phyloP scores from a whole-genome alignment of 2,329 filamentous ascomycete genomes.

The Ambrosiella xylebori region DNA sequence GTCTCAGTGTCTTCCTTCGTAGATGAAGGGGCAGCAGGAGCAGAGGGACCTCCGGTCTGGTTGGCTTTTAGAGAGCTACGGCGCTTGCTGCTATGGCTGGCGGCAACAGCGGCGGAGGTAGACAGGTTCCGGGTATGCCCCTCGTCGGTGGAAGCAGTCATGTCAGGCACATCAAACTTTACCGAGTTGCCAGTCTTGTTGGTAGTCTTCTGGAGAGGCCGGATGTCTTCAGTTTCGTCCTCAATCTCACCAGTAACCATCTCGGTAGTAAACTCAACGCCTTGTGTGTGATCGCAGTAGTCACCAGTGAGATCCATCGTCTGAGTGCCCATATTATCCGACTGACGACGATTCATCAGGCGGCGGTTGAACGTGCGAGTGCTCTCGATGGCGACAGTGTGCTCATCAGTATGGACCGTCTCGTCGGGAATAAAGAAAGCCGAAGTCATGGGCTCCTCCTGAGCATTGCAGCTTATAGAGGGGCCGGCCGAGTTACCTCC shows the following conservation, averaged over 20 bases:
- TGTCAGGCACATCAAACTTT: conserved; percentile 24
- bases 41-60: neutral
- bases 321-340: conserved; percentile 61
- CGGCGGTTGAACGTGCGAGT: conserved; percentile 22
- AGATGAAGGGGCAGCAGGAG: neutral
- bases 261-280: conserved; percentile 18
- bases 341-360: conserved; percentile 21
- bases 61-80: conserved; percentile 17
- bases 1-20: conserved; percentile 14
- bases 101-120: conserved; percentile 13
- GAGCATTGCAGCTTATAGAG: conserved; percentile 15
- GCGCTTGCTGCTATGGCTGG: conserved; percentile 28
- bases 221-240: conserved; percentile 9
- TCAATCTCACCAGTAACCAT: conserved; percentile 13
- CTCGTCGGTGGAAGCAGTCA: conserved; percentile 17
- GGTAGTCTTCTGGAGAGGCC: conserved; percentile 2
- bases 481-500: conserved; percentile 17
- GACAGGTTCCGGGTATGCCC: conserved; percentile 14
- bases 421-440: conserved; percentile 42
- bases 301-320: conserved; percentile 79
- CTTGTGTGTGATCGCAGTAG: conserved; percentile 29
- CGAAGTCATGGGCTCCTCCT: conserved; percentile 39
- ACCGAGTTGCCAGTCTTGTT: conserved; percentile 11
- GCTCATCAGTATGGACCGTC: conserved; percentile 30
- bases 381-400: conserved; percentile 21